Evolutionary conservation across 148 eudicot genomes (phyloP).

Genomic region (Agrostemma githago): DNA sequence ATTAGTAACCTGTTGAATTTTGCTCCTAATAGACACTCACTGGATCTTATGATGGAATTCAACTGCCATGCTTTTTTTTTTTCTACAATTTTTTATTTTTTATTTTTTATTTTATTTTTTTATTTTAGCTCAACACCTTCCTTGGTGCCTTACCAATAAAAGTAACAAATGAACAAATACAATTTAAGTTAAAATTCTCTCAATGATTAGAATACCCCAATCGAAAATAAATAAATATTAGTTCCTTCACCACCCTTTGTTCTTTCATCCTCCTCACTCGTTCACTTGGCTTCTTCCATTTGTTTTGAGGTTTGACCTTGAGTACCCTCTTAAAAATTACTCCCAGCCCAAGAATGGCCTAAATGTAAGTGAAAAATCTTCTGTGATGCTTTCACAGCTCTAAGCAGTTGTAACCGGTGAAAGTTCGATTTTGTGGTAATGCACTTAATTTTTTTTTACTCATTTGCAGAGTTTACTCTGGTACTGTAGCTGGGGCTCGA

Average conservation of each 20-base stretch:
- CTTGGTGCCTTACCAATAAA: too few relatives aligned
- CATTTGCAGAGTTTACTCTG: slow-evolving; percentile 76
- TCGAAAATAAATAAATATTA: too few relatives aligned
- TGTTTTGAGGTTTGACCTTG: background rate
- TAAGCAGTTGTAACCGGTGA: background rate
- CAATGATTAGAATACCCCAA: background rate
- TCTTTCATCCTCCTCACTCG: background rate
- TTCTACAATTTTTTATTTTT: too few relatives aligned
- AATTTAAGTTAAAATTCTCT: too few relatives aligned
- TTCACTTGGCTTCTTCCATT: background rate
- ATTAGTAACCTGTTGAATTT: too few relatives aligned
- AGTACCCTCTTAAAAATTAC: background rate
- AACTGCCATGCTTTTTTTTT: too few relatives aligned
- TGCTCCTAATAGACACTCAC: too few relatives aligned
- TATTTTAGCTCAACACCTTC: too few relatives aligned
- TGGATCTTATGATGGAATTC: too few relatives aligned
- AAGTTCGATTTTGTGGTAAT: background rate
- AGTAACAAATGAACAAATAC: too few relatives aligned
- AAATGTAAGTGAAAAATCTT: background rate
- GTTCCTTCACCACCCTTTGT: background rate
- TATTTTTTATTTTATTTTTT: too few relatives aligned
- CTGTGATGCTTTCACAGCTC: background rate
- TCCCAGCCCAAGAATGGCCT: background rate
- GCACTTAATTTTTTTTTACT: background rate
- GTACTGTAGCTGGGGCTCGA: slow-evolving; percentile 97